These are phyloP conservation scores for Gamarada debralockiae DNA, from an alignment of 495 filamentous ascomycete species.

Conservation along the genomic window DNA sequence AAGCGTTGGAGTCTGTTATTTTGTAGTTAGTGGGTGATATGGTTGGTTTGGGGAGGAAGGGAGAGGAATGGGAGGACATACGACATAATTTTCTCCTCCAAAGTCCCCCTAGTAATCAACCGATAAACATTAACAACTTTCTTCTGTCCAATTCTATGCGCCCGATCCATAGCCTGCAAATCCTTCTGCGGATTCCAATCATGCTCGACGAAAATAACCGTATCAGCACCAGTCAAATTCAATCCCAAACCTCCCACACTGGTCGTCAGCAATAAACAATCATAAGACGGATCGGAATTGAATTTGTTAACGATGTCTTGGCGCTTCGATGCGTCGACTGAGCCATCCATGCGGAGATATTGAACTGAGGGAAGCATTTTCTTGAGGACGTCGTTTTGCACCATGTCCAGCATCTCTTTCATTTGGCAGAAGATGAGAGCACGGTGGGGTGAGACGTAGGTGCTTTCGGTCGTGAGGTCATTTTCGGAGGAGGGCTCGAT, in stretches of 20 bases:
- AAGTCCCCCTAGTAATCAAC: constrained; percentile 86
- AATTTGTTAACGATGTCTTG: constrained; percentile 98
- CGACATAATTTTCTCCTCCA: constrained; percentile 98
- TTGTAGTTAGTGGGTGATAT: neutral
- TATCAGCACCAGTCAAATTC: constrained; percentile 95
- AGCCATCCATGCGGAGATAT: constrained; percentile 86
- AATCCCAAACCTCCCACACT: constrained; percentile 91
- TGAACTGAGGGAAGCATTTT: constrained; percentile 82
- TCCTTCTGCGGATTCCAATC: constrained; percentile 99
- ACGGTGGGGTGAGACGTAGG: constrained; percentile 83
- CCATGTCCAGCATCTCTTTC: constrained; percentile 99
- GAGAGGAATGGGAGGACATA: constrained; percentile 37
- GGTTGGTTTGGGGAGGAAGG: neutral
- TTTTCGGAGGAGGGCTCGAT: constrained; percentile 52
- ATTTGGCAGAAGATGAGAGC: constrained; percentile 98
- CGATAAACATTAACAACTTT: constrained; percentile 99
- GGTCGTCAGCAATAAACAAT: constrained; percentile 88
- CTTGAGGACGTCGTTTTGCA: constrained; percentile 85
- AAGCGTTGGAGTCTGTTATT: constrained; percentile 82
- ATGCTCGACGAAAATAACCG: constrained; percentile 98
- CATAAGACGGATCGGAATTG: constrained; percentile 94
- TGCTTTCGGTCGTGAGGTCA: constrained; percentile 62
- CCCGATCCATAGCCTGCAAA: constrained; percentile 97
- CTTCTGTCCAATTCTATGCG: constrained; percentile 97
- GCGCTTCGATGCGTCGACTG: constrained; percentile 82